Evolutionary conservation across 2,329 filamentous ascomycete genomes (phyloP), one percentile per base, ranked within the genome.

Genomic region (Fusarium sp.): DNA sequence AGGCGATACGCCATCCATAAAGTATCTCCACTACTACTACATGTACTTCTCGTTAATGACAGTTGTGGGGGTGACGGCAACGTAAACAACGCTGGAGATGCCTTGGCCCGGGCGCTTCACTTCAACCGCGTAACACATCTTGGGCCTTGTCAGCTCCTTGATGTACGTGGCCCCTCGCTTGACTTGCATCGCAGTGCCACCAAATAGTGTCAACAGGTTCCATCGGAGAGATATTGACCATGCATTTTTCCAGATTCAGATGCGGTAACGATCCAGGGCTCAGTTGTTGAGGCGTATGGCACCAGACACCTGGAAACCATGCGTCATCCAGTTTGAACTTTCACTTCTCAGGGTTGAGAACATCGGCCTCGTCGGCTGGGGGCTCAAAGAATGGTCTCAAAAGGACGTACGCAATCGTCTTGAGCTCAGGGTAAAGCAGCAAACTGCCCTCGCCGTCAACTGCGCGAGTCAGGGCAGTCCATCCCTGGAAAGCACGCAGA

Each of bases 141-240:
- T 12, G 16, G 27, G 0, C 6, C 6, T 4, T 5, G 27, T 56
- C 3, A 61, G 27, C 16, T 36, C 4, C 7, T 34, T 50, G 8
- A 2, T 5, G 12, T 11, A 34, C 36, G 36, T 39, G 36, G 36
- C 36, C 36, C 36, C 0, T 4, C 2, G 11, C 5, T 6, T 12
- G 7, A 73, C 79, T 71, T 68, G 80, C 79, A 73, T 83, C 81
- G 36, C 75, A 73, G 52, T 82, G 81, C 81, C 80, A 82, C 75
- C 78, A 84, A 31, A 84, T 77, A 1, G 77, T 82, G 63, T 83
- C 82, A 0, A 81, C 82, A 0, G 81, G 76, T 8, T 75, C 63
- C 62, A 83, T 79, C 6, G 41, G 23, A 5, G 60, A 55, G 27
- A 62, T 60, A n/a, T 62, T 50, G 7, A 62, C 12, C n/a, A 62